These are phyloP conservation scores for Suillus ampliporus DNA, from an alignment of 768 basidiomycete species.

Conservation along the genomic window DNA sequence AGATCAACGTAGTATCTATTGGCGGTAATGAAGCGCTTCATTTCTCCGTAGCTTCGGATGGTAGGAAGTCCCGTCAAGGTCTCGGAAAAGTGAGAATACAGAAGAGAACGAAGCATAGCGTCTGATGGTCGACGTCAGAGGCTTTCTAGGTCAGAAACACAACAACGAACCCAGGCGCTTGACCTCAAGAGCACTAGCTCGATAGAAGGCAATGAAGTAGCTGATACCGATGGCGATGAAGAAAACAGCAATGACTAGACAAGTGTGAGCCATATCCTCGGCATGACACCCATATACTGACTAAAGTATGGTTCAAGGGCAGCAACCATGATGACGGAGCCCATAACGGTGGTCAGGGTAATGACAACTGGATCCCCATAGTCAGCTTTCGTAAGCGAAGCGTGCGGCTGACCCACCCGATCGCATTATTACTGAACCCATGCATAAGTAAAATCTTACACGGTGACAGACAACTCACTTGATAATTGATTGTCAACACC, in stretches of 20 bases:
- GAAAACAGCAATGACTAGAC: conserved; percentile 55
- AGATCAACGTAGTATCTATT: conserved; percentile 74
- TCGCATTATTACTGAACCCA: conserved; percentile 55
- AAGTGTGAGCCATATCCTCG: neutral
- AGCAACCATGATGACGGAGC: conserved; percentile 60
- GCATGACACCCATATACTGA: conserved; percentile 34
- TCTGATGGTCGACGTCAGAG: conserved; percentile 42
- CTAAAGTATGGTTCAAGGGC: conserved; percentile 66
- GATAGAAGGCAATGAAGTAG: conserved; percentile 72
- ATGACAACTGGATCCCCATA: conserved; percentile 45
- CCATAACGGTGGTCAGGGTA: conserved; percentile 55
- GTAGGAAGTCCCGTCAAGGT: conserved; percentile 74
- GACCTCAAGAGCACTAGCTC: conserved; percentile 72
- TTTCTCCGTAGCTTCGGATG: conserved; percentile 74
- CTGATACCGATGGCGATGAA: conserved; percentile 64
- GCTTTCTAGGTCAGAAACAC: neutral
- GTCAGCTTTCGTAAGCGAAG: neutral
- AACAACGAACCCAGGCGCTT: conserved; percentile 53
- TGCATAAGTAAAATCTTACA: neutral
- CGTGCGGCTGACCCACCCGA: conserved; percentile 42
- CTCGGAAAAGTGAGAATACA: conserved; percentile 82
- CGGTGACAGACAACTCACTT: conserved; percentile 38
- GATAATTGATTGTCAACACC: conserved; percentile 59
- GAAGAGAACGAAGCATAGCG: conserved; percentile 70
- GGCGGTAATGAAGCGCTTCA: conserved; percentile 62